A percentile compares a stretch with the other conserved stretches of the same genome.
Evolutionary conservation across 2,329 filamentous ascomycete species (phyloP).

Genomic region (Raffaelea arxii): DNA sequence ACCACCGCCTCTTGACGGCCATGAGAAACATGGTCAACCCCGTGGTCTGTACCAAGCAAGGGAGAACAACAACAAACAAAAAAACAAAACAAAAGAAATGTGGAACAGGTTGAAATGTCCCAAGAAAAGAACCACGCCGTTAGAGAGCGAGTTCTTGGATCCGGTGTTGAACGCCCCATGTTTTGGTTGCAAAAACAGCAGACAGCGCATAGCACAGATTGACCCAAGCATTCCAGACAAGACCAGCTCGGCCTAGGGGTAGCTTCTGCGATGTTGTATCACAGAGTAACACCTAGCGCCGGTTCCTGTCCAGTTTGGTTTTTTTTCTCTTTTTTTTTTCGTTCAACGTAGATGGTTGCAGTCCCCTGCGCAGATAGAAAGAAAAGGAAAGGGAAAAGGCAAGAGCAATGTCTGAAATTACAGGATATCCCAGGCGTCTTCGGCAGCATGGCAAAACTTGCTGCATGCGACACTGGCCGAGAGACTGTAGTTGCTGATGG

Average conservation of each 20-base stretch:
- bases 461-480: constrained; percentile 97
- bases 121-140: constrained; percentile 36
- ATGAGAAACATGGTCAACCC: neutral
- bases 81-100: constrained; percentile 26
- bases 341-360: too few relatives aligned
- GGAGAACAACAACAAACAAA: constrained; percentile 16
- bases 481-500: constrained; percentile 95
- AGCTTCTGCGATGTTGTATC: constrained; percentile 64
- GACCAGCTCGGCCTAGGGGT: constrained; percentile 23
- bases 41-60: neutral
- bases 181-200: constrained; percentile 80
- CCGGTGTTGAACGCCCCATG: constrained; percentile 68
- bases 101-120: constrained; percentile 59
- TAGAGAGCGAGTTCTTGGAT: constrained; percentile 49
- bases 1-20: too few relatives aligned
- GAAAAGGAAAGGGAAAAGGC: neutral
- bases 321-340: too few relatives aligned
- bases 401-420: constrained; percentile 29
- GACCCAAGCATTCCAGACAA: constrained; percentile 45
- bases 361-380: neutral
- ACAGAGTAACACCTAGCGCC: constrained; percentile 32
- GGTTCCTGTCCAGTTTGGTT: constrained; percentile 9
- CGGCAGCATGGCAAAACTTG: constrained; percentile 98
- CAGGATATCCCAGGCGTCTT: constrained; percentile 91
- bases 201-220: constrained; percentile 59